These are phyloP conservation scores for Phytophthora pluvialis DNA, from an alignment of 352 stramenopile genomes.

Conservation along the genomic window DNA sequence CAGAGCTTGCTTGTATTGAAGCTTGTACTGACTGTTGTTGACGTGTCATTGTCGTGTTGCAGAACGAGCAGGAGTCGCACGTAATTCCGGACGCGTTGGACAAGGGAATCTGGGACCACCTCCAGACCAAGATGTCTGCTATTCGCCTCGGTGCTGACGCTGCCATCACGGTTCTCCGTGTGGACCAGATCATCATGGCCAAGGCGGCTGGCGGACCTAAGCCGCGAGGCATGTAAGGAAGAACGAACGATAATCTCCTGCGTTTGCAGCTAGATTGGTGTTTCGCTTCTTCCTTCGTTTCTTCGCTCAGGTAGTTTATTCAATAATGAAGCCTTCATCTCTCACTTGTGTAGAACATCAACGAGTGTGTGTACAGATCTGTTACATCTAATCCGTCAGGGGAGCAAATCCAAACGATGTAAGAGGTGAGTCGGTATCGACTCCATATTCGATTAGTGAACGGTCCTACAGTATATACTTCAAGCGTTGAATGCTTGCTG, in stretches of 20 bases:
- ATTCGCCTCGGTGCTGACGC: conserved; percentile 97
- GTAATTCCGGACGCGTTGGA: conserved; percentile 80
- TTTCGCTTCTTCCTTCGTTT: conserved; percentile 39
- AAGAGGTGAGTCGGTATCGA: background rate
- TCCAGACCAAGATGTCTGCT: conserved; percentile 96
- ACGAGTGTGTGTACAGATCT: background rate
- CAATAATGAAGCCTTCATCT: conserved; percentile 50
- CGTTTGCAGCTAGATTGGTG: conserved; percentile 37
- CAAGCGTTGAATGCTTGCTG: background rate
- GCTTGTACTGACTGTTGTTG: conserved; percentile 28
- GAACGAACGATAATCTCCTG: conserved; percentile 27
- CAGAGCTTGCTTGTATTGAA: background rate
- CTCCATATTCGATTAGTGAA: conserved; percentile 14
- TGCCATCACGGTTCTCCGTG: conserved; percentile 97
- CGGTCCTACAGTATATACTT: background rate
- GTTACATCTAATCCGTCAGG: background rate
- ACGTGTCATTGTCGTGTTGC: conserved; percentile 24
- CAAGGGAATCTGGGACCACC: conserved; percentile 93
- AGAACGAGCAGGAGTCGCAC: conserved; percentile 82
- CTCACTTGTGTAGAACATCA: conserved; percentile 23
- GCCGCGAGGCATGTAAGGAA: conserved; percentile 79
- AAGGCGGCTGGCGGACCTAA: conserved; percentile 96
- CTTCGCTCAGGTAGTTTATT: conserved; percentile 69
- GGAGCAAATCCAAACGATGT: background rate
- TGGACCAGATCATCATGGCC: conserved; percentile 99